These are phyloP conservation scores for Yarrowia sp. DNA, from an alignment of 805 yeast species.

Conservation along the genomic window DNA sequence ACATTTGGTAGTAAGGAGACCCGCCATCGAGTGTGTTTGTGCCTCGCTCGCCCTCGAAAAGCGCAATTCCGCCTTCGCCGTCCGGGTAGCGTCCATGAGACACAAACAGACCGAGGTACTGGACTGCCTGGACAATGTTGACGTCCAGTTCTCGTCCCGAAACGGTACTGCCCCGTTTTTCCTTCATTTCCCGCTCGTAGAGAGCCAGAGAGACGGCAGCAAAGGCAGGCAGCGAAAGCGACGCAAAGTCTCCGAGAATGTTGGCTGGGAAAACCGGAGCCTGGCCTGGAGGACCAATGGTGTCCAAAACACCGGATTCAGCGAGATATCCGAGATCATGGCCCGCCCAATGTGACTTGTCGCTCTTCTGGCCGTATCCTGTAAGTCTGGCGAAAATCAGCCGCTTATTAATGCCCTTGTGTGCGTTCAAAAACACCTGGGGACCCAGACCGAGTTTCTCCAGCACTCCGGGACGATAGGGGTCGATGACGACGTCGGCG, in stretches of 20 bases:
- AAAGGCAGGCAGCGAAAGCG: slow-evolving; percentile 41
- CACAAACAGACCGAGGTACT: slow-evolving; percentile 40
- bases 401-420: slow-evolving; percentile 35
- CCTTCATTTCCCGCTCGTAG: slow-evolving; percentile 26
- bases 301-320: slow-evolving; percentile 40
- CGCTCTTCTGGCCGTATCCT: slow-evolving; percentile 38
- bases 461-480: slow-evolving; percentile 30
- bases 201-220: slow-evolving; percentile 40
- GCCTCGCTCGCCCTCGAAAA: slow-evolving; percentile 40
- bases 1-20: slow-evolving; percentile 41
- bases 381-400: slow-evolving; percentile 38
- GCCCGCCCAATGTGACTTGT: slow-evolving; percentile 36
- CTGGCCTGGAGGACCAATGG: slow-evolving; percentile 40
- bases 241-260: slow-evolving; percentile 42
- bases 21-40: slow-evolving; percentile 41
- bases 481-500: slow-evolving; percentile 33
- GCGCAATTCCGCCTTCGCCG: slow-evolving; percentile 22
- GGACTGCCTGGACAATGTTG: slow-evolving; percentile 41
- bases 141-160: slow-evolving; percentile 41
- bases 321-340: slow-evolving; percentile 41
- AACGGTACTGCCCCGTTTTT: slow-evolving; percentile 2
- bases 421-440: slow-evolving; percentile 26
- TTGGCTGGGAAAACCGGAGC: slow-evolving; percentile 41
- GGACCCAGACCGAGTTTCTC: slow-evolving; percentile 36
- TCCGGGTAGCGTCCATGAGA: slow-evolving; percentile 37